These are phyloP conservation scores for Artemisia annua DNA, from an alignment of 129 eudicot species.

Conservation along the genomic window DNA sequence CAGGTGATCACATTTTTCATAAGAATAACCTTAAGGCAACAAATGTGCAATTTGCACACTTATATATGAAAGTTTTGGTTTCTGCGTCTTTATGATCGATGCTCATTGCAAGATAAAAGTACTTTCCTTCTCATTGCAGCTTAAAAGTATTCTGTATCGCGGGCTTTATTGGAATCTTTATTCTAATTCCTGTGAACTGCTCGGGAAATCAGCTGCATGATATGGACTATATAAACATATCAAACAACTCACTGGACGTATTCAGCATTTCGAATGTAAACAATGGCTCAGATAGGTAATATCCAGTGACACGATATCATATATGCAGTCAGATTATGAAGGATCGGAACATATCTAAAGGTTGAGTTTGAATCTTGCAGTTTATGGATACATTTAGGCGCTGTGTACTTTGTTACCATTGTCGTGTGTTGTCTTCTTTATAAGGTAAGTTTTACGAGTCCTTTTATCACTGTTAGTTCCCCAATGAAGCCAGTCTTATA, in stretches of 20 bases:
- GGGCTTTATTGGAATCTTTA: slow-evolving; percentile 62
- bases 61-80: not conserved
- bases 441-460: slow-evolving; percentile 37
- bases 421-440: slow-evolving; percentile 59
- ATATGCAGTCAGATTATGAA: slow-evolving; percentile 2
- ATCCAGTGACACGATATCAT: slow-evolving; percentile 13
- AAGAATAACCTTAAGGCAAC: not conserved
- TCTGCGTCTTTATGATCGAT: slow-evolving; percentile 3
- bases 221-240: slow-evolving; percentile 36
- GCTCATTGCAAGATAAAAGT: not conserved
- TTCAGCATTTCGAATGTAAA: slow-evolving; percentile 68
- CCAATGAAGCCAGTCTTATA: slow-evolving; percentile 8
- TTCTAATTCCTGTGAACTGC: slow-evolving; percentile 66
- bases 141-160: slow-evolving; percentile 51
- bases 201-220: slow-evolving; percentile 57
- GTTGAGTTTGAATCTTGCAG: slow-evolving; percentile 39
- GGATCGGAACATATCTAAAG: slow-evolving; percentile 20
- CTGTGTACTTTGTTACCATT: slow-evolving; percentile 52
- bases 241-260: slow-evolving; percentile 59
- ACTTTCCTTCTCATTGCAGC: slow-evolving; percentile 34
- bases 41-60: not conserved
- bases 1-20: slow-evolving; percentile 46
- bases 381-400: slow-evolving; percentile 66
- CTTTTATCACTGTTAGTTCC: not conserved
- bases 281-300: slow-evolving; percentile 61